Evolutionary conservation across 2,329 filamentous ascomycete species (phyloP), one percentile per base, ranked within the genome.

Genomic region (Fonsecaea pedrosoi): DNA sequence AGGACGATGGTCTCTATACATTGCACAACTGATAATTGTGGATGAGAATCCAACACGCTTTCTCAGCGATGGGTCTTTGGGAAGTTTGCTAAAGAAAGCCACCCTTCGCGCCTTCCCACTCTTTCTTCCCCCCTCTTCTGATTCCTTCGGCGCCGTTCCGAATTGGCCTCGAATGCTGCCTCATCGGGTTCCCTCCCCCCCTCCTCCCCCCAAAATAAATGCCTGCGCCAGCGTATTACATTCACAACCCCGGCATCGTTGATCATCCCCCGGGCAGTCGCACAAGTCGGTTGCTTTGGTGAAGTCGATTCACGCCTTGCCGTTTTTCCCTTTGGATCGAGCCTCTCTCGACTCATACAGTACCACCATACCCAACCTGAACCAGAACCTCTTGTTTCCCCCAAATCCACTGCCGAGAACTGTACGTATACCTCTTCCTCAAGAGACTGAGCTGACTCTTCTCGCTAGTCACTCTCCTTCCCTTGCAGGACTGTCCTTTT

Each of bases 61-160:
- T 21, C 10, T 50, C 45, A 38, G 21, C 13, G 21, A 50, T 21
- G 21, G 45, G 13, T 50, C 45, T 18, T 10, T 21, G 45, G 45
- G n/a, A 21, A 25, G 18, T 21, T 10, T 50, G 45, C 45, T 50
- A 50, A 25, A 40, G 37, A 40, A 18, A 40, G 38, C 34, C 55
- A 42, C n/a, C 25, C 25, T 25, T 25, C 25, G 25, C 25, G 25
- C 37, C 56, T 59, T 32, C 42, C 18, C n/a, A 34, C 32, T 25
- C 57, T 60, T 9, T 60, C 57, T 25, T 13, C 18, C 25, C 37
- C 32, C 18, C 25, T 25, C 38, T 60, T 25, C 10, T 55, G 30
- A 34, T 48, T 50, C 57, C 57, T 60, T 60, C 40, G 57, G 57
- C 38, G 38, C 57, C 40, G 57, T 50, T 60, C 57, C 57, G 57